These are phyloP conservation scores for Ophiosphaerella narmari DNA, from an alignment of 2,329 filamentous ascomycete genomes.

Conservation along the genomic window DNA sequence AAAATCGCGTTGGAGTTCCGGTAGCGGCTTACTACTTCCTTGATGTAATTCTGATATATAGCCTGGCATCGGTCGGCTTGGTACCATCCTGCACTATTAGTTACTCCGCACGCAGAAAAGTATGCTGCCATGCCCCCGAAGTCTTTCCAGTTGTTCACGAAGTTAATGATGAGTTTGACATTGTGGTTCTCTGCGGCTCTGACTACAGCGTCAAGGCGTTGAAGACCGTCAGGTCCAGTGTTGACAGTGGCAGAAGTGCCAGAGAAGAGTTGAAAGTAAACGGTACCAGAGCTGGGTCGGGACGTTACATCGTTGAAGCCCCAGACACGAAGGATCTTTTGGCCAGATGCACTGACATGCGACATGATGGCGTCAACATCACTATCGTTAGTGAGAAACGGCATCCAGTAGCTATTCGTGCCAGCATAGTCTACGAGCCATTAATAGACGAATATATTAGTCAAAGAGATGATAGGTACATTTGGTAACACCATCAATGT, in stretches of 20 bases:
- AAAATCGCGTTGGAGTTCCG: conserved; percentile 63
- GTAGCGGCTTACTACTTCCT: conserved; percentile 64
- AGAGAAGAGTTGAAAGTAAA: conserved; percentile 62
- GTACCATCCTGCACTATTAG: conserved; percentile 60
- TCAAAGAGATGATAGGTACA: conserved; percentile 15
- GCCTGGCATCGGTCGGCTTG: conserved; percentile 52
- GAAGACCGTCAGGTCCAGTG: conserved; percentile 64
- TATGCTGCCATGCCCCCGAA: conserved; percentile 69
- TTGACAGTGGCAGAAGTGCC: conserved; percentile 62
- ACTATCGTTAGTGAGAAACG: conserved; percentile 56
- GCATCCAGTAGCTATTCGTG: conserved; percentile 62
- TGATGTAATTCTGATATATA: conserved; percentile 67
- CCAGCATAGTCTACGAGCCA: conserved; percentile 54
- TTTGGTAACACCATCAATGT: conserved; percentile 42
- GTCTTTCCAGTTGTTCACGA: conserved; percentile 73
- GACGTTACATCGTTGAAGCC: conserved; percentile 65
- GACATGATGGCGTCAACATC: conserved; percentile 59
- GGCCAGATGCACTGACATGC: conserved; percentile 56
- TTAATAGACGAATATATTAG: neutral
- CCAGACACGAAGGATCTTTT: conserved; percentile 65
- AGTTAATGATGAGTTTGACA: conserved; percentile 67
- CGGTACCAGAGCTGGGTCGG: conserved; percentile 47
- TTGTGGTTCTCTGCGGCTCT: conserved; percentile 61
- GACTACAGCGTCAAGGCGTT: conserved; percentile 69
- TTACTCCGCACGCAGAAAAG: conserved; percentile 59